A percentile compares a stretch with the other conserved stretches of the same genome.
Evolutionary conservation across 2,329 filamentous ascomycete species (phyloP).

Genomic region (Lojkania enalia): DNA sequence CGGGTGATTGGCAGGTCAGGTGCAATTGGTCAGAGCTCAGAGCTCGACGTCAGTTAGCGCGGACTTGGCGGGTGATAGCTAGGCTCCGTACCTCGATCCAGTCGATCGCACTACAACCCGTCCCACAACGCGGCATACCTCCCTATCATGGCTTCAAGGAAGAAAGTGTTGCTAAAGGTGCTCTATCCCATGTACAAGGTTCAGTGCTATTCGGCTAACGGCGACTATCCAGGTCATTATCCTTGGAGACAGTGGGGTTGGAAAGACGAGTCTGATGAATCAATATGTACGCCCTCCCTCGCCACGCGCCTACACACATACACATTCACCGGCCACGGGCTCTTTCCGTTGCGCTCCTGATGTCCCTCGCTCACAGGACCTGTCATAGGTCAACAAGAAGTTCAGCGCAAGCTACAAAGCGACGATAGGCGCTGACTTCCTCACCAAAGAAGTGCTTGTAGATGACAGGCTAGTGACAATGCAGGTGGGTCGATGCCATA

Average conservation of each 20-base stretch:
- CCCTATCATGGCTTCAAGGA: slow-evolving; percentile 49
- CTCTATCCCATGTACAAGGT: slow-evolving; percentile 9
- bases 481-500: slow-evolving; percentile 65
- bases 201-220: slow-evolving; percentile 7
- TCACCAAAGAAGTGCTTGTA: slow-evolving; percentile 96
- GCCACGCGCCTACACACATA: neutral
- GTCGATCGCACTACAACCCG: too few relatives aligned
- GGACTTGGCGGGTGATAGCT: too few relatives aligned
- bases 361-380: slow-evolving; percentile 5
- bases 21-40: too few relatives aligned
- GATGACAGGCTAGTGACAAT: slow-evolving; percentile 98
- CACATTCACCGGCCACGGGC: neutral
- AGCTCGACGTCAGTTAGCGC: too few relatives aligned
- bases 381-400: too few relatives aligned
- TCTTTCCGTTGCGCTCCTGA: neutral
- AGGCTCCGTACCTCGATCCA: too few relatives aligned
- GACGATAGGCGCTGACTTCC: slow-evolving; percentile 96
- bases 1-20: too few relatives aligned
- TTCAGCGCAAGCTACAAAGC: slow-evolving; percentile 99
- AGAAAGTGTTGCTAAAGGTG: slow-evolving; percentile 92
- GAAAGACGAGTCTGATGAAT: slow-evolving; percentile 99
- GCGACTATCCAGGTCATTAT: slow-evolving; percentile 78
- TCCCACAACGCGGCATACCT: slow-evolving; percentile 12
- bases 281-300: slow-evolving; percentile 81
- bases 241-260: slow-evolving; percentile 96